phyloP scores from a whole-genome alignment of 202 grass and related monocot genomes.

The Setaria viridis region DNA sequence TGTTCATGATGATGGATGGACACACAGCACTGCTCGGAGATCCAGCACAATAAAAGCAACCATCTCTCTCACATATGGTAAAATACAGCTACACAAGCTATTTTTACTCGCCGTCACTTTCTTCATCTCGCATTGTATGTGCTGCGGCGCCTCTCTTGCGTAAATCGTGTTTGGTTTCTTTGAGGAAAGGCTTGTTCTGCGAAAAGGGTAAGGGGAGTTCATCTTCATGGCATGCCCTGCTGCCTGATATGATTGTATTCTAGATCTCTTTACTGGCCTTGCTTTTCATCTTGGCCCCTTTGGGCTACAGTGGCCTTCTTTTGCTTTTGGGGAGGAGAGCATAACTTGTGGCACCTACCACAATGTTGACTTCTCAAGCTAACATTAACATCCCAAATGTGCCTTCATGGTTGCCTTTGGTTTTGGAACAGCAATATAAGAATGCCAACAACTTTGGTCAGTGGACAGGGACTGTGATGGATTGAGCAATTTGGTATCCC shows the following conservation, averaged over 20 bases:
- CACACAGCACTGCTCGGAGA: conserved; percentile 40
- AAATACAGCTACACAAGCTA: conserved; percentile 11
- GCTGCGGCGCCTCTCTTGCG: not conserved
- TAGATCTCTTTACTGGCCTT: conserved; percentile 29
- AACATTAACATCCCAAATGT: conserved; percentile 20
- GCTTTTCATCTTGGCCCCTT: not conserved
- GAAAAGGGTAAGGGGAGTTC: conserved; percentile 15
- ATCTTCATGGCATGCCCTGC: conserved; percentile 38
- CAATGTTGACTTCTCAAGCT: conserved; percentile 13
- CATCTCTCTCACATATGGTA: conserved; percentile 6
- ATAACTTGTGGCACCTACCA: conserved; percentile 44
- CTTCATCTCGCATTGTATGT: conserved; percentile 8
- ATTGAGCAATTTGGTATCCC: conserved; percentile 28
- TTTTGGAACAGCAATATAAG: conserved; percentile 5
- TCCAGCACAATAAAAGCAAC: conserved; percentile 39
- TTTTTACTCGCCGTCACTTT: conserved; percentile 22
- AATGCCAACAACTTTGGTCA: conserved; percentile 17
- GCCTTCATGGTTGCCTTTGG: conserved; percentile 28
- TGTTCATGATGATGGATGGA: conserved; percentile 53
- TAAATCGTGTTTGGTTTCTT: conserved; percentile 33
- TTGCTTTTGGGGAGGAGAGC: conserved; percentile 1
- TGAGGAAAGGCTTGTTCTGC: conserved; percentile 19
- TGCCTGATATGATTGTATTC: conserved; percentile 38
- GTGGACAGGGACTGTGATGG: not conserved
- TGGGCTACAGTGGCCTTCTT: not conserved